Base-by-base conservation (phyloP, 352 stramenopile species). In the Phytophthora kernoviae region DNA sequence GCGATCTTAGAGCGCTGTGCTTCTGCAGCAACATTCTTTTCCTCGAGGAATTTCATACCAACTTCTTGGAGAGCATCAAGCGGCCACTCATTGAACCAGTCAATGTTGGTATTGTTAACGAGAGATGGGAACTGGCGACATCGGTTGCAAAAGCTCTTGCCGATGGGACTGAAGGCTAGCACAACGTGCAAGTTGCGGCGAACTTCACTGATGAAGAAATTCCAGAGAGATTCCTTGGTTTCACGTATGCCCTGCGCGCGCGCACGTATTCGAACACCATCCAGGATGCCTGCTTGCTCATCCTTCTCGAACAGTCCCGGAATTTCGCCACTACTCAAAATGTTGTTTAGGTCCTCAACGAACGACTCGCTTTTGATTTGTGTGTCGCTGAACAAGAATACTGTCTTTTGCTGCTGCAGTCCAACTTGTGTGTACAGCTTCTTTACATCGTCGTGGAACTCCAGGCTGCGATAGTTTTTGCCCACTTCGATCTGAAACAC, bases 381-480 rank as follows among this genome's bases (percentile, higher is more conserved):
- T 5, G 85, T 98, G 50, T 98, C 93, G 44, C 90, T 98, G 50
- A 98, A 98, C 9, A 98, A 63, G 54, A 98, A 98, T 0, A 94
- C 86, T 0, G 90, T 96, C 32, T 84, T 82, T 40, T 94, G 91
- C 45, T 93, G 86, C 22, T 92, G 72, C 7, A 96, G 54, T 2
- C 90, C 93, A 8, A 88, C 83, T 50, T 88, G 82, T 24, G 81
- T 65, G 44, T 91, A 93, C 5, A 98, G 64, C 27, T 90, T 89
- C 56, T 98, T 98, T 8, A 98, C 83, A 45, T 98, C 93, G 27
- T 98, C 93, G 45, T 94, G 84, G 65, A 97, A 98, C 62, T 98
- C 93, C 21, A 88, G 76, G 8, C 68, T 75, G 11, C 93, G 78
- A 49, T 98, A 98, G 32, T 97, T 96, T 69, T 98, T 98, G n/a